Conservation (phyloP, 1,139 yeast genomes). For the Taphrina flavorubra region DNA sequence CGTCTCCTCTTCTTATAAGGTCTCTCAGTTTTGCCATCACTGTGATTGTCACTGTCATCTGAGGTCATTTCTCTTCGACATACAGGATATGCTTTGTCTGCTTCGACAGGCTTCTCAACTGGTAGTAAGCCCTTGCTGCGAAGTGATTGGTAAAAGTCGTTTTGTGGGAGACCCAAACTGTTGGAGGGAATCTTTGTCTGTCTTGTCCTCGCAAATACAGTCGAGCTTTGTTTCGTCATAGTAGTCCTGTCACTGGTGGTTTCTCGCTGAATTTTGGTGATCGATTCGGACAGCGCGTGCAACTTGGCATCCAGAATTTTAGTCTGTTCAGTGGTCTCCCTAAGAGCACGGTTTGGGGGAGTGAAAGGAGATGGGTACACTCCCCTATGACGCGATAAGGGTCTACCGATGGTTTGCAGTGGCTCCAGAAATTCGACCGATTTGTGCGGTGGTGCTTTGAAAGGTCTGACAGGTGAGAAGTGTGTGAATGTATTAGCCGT, state of each 20-base stretch:
- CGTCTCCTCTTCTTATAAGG: background rate
- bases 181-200: background rate
- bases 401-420: background rate
- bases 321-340: background rate
- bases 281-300: background rate
- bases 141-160: slow-evolving; percentile 1
- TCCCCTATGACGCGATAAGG: background rate
- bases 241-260: background rate
- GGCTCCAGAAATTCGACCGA: background rate
- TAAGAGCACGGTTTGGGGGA: background rate
- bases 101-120: background rate
- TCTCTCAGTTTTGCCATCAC: background rate
- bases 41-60: background rate
- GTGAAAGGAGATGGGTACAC: background rate
- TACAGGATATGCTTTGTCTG: background rate
- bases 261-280: background rate
- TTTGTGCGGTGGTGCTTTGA: too few relatives aligned
- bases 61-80: background rate
- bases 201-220: background rate
- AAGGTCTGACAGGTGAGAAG: background rate
- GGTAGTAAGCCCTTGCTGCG: background rate
- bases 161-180: background rate
- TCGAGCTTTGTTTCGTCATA: background rate
- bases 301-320: background rate
- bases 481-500: background rate